Base-by-base conservation (phyloP, 2,329 filamentous ascomycete species). In the Colletotrichum gloeosporioides region DNA sequence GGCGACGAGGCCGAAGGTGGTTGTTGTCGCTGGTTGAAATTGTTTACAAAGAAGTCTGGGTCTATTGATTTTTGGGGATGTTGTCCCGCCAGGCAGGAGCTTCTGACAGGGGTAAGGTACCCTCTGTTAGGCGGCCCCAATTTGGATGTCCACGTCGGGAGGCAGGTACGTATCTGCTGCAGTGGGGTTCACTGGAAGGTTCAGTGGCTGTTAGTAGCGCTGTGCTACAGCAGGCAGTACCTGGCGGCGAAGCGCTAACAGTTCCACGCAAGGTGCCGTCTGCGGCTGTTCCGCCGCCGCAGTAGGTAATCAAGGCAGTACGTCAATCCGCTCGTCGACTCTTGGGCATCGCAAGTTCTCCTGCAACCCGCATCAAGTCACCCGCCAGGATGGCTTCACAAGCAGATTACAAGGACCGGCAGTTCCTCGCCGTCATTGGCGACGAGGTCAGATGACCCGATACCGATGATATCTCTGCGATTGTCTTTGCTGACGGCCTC, bases 371-470 rank as follows among this genome's bases (percentile, higher is more conserved):
- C 62, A 77, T 39, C 53, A 64, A 77, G 75, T 67, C 74, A 62
- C 32, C 27, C 39, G 61, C 69, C 80, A 83, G 81, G 59, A 90
- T 90, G 88, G 82, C 89, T 75, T 87, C 88, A 63, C 88, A 90
- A 80, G 87, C 89, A 78, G 90, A 92, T 79, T 93, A 89, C 85
- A 93, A 96, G 88, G 96, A 99, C 87, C 92, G 97, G 82, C 94
- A 99, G 87, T 98, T 99, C 84, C 92, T 99, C 75, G 97, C 97
- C 79, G 96, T 99, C 65, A 99, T 99, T 83, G 97, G 97, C 69
- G 97, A 99, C 86, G 97, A 99, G 92, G 97, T 95, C 83, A 78
- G 85, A 72, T 15, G 13, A 75, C 82, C 83, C 80, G 83, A 83
- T 79, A 79, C 66, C 7, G 34, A 70, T 61, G 4, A 18, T 39